Evolutionary conservation across 2,329 filamentous ascomycete species (phyloP).

Genomic region (Colletotrichum tanaceti): DNA sequence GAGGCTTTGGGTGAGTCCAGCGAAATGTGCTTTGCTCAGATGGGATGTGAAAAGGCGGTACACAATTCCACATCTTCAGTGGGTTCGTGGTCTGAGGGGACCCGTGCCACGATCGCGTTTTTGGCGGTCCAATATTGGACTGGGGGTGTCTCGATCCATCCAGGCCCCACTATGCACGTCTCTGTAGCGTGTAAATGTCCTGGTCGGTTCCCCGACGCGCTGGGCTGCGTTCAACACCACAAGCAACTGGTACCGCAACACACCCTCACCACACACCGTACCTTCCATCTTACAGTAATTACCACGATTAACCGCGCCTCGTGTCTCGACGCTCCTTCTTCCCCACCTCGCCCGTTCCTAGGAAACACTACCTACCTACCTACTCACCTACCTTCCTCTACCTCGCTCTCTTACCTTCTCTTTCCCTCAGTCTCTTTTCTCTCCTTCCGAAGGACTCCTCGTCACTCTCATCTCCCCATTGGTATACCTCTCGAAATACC

Average conservation of each 20-base stretch:
- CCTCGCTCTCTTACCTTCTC: constrained; percentile 17
- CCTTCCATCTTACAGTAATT: constrained; percentile 24
- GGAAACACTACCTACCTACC: constrained; percentile 13
- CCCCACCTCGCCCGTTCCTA: constrained; percentile 38
- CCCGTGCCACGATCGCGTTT: constrained; percentile 35
- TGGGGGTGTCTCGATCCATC: constrained; percentile 1
- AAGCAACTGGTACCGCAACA: constrained; percentile 22
- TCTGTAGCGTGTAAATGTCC: constrained; percentile 18
- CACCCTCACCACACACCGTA: constrained; percentile 29
- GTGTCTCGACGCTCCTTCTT: constrained; percentile 36
- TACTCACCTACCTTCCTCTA: constrained; percentile 1
- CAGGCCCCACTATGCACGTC: constrained; percentile 11
- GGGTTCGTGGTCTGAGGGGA: constrained; percentile 12
- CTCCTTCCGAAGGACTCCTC: not conserved
- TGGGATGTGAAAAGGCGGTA: constrained; percentile 3
- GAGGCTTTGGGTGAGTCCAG: not conserved
- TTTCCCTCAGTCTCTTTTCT: constrained; percentile 5
- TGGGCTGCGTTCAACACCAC: constrained; percentile 36
- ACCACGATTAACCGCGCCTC: constrained; percentile 33
- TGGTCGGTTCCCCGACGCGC: constrained; percentile 33
- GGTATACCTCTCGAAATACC: not conserved
- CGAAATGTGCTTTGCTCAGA: not conserved
- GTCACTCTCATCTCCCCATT: no score
- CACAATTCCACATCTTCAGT: not conserved
- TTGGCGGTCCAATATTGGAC: not conserved